Evolutionary conservation across 2,329 filamentous ascomycete genomes (phyloP).

Genomic region (Nigrospora sphaerica): DNA sequence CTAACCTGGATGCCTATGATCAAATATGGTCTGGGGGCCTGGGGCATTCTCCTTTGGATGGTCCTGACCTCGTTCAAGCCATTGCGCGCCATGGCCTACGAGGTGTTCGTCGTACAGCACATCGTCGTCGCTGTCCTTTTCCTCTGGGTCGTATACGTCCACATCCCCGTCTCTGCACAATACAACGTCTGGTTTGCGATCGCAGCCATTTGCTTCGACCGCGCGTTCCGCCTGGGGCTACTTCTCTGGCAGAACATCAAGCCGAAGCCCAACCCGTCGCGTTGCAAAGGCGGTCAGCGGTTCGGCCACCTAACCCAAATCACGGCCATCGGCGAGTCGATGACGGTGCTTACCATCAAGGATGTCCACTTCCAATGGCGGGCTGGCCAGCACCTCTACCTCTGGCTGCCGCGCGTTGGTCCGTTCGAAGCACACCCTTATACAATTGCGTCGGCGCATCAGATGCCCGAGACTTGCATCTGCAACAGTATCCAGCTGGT

Average conservation of each 20-base stretch:
- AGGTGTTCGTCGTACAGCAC: conserved; percentile 64
- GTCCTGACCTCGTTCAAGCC: conserved; percentile 56
- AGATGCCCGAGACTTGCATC: conserved; percentile 40
- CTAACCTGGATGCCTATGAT: conserved; percentile 56
- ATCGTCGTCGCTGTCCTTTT: conserved; percentile 54
- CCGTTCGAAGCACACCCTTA: conserved; percentile 52
- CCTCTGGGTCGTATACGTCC: conserved; percentile 55
- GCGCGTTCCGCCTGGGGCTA: conserved; percentile 41
- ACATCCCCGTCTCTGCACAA: conserved; percentile 51
- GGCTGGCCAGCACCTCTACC: conserved; percentile 54
- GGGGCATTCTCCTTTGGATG: conserved; percentile 60
- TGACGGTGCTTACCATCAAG: conserved; percentile 53
- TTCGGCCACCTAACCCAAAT: conserved; percentile 47
- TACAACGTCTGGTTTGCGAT: conserved; percentile 63
- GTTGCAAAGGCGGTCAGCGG: conserved; percentile 38
- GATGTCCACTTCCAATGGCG: conserved; percentile 52
- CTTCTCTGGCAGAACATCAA: conserved; percentile 47
- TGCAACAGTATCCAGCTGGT: conserved; percentile 56
- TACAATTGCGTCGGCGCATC: conserved; percentile 52
- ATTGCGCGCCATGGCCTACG: conserved; percentile 58
- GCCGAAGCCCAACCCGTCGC: conserved; percentile 24
- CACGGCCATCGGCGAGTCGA: conserved; percentile 39
- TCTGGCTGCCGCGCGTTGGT: conserved; percentile 51
- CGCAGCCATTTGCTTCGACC: conserved; percentile 55
- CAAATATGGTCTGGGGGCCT: conserved; percentile 60